Conservation (phyloP, 176 grass and related monocot species). For the Cenchrus americanus region DNA sequence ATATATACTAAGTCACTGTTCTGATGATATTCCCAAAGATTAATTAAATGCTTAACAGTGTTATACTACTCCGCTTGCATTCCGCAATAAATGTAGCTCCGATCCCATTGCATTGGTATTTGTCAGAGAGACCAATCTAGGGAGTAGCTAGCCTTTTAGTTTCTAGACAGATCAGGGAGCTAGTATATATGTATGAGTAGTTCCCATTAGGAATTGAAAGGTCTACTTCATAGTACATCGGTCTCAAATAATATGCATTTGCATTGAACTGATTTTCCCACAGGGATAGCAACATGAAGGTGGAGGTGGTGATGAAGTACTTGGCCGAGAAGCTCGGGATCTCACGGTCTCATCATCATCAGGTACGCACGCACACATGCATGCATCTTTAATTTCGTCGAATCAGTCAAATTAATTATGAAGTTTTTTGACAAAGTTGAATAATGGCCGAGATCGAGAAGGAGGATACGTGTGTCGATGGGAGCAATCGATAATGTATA, state of each 20-base stretch:
- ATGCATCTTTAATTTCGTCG: neutral
- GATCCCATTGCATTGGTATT: conserved; percentile 3
- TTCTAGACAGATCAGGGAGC: conserved; percentile 7
- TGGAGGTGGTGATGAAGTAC: conserved; percentile 79
- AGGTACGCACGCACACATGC: conserved; percentile 48
- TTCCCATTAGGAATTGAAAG: conserved; percentile 33
- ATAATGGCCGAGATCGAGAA: neutral
- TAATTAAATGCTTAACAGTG: conserved; percentile 4
- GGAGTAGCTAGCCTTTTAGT: conserved; percentile 31
- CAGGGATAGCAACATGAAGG: conserved; percentile 77
- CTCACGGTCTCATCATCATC: conserved; percentile 55
- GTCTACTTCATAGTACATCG: conserved; percentile 13
- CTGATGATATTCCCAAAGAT: neutral
- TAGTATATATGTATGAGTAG: conserved; percentile 17
- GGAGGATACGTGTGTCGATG: neutral
- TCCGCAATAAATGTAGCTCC: conserved; percentile 16
- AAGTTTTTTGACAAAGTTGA: conserved; percentile 3
- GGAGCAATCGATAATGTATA: neutral
- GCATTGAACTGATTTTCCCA: conserved; percentile 36
- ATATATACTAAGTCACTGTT: too few species aligned
- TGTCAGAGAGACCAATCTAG: conserved; percentile 20
- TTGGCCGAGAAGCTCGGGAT: conserved; percentile 80
- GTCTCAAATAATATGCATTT: conserved; percentile 33
- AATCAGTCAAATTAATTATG: conserved; percentile 26
- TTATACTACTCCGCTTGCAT: neutral